phyloP scores from a whole-genome alignment of 2,329 filamentous ascomycete genomes.

The Cryphonectria nitschkei region DNA sequence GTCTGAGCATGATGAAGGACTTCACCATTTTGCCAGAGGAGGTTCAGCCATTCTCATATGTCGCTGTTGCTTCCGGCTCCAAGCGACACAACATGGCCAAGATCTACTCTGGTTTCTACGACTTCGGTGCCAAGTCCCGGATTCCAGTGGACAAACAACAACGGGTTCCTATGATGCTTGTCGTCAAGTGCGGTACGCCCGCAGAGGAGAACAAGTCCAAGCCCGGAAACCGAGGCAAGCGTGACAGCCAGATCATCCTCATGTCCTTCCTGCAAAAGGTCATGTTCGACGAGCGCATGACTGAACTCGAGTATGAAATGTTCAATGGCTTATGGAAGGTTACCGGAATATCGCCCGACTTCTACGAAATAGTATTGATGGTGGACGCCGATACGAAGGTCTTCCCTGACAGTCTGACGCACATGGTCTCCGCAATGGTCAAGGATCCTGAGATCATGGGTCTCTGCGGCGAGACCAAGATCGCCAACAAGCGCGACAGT shows the following conservation, averaged over 20 bases:
- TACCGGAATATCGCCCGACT: slow-evolving; percentile 96
- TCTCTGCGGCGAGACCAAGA: slow-evolving; percentile 98
- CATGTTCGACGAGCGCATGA: slow-evolving; percentile 99
- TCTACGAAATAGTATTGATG: slow-evolving; percentile 98
- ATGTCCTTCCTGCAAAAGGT: slow-evolving; percentile 99
- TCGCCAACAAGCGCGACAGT: slow-evolving; percentile 92
- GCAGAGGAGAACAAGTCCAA: slow-evolving; percentile 82
- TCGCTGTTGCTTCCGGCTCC: slow-evolving; percentile 91
- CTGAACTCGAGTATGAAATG: slow-evolving; percentile 98
- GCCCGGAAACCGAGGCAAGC: slow-evolving; percentile 96
- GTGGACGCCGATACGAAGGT: slow-evolving; percentile 99
- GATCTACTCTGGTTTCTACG: slow-evolving; percentile 96
- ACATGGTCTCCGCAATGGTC: slow-evolving; percentile 99
- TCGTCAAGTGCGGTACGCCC: slow-evolving; percentile 94
- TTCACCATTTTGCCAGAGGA: slow-evolving; percentile 78
- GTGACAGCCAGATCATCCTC: slow-evolving; percentile 97
- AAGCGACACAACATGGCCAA: slow-evolving; percentile 99
- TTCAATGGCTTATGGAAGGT: slow-evolving; percentile 99
- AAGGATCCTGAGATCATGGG: slow-evolving; percentile 99
- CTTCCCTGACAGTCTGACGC: slow-evolving; percentile 95
- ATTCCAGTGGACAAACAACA: slow-evolving; percentile 89
- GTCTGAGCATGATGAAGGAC: slow-evolving; percentile 93
- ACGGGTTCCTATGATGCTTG: slow-evolving; percentile 94
- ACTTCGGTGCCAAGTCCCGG: slow-evolving; percentile 81
- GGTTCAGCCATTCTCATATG: slow-evolving; percentile 90